Base-by-base conservation (phyloP, 2,329 filamentous ascomycete genomes). In the Arthrinium puccinioides region DNA sequence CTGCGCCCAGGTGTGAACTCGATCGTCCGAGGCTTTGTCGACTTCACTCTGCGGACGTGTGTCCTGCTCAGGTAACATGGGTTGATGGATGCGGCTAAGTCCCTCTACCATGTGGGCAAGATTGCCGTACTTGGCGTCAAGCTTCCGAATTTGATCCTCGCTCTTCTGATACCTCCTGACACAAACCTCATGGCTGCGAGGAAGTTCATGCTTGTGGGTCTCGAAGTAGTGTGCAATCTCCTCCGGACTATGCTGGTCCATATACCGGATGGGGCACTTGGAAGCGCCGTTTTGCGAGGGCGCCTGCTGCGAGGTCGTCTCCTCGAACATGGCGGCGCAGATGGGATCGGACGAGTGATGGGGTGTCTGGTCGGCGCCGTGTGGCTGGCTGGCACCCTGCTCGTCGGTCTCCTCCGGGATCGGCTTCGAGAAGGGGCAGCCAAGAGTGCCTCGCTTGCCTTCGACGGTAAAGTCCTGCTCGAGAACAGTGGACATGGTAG, bases 81-180 rank as follows among this genome's bases (percentile, higher is more conserved):
- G 82, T 55, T 92, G 84, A 56, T 97, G 90, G 50, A 94, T 87
- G 46, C 82, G 76, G 33, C 88, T 86, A 26, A 97, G 69, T 8
- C 87, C 87, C 57, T 92, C 83, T 43, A 97, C 94, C 90, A 97
- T 96, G 62, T 79, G 94, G 49, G 87, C 87, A 29, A 96, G 68
- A 56, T 83, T 90, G 46, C 87, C 88, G 57, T 96, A 97, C 60
- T 96, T 97, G 44, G 87, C 87, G 58, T 97, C 90, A 38, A 97
- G 70, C 61, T 94, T 86, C 47, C 80, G 79, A 54, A 94, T 85
- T 53, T 89, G 85, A 45, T 84, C 76, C 50, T 90, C 83, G 53
- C 89, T 90, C 59, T 79, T 83, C 62, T 94, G 87, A 56, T 95
- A 95, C 40, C 89, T 78, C 53, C 85, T 82, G 43, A 97, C 80